These are phyloP conservation scores for Tolypocladium nubicola DNA, from an alignment of 2,329 filamentous ascomycete species.

Conservation along the genomic window DNA sequence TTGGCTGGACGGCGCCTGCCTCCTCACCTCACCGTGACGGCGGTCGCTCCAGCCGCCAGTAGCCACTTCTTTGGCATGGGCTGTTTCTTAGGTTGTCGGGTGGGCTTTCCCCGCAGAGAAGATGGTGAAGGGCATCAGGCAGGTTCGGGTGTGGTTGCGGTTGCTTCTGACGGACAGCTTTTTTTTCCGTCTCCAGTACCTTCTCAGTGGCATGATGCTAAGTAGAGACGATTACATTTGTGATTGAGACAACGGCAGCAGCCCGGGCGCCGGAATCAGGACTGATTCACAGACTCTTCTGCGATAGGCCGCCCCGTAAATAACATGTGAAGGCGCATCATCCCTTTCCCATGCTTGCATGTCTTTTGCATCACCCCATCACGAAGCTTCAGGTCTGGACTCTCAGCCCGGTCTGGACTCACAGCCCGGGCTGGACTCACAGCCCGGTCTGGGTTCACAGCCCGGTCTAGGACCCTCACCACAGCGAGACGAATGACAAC, in stretches of 20 bases:
- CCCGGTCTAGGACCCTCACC: background rate
- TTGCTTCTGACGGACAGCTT: background rate
- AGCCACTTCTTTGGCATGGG: background rate
- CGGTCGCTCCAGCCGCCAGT: background rate
- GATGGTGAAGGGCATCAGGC: background rate
- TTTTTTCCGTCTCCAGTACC: background rate
- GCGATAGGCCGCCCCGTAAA: background rate
- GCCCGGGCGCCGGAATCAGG: background rate
- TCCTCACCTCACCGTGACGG: slow-evolving; percentile 4
- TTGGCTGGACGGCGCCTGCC: slow-evolving; percentile 8
- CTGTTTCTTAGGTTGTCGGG: background rate
- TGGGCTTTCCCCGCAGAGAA: background rate
- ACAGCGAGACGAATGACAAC: background rate
- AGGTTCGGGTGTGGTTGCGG: background rate
- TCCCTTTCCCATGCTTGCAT: background rate
- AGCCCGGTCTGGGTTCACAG: background rate
- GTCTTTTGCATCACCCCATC: background rate
- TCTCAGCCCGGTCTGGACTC: background rate
- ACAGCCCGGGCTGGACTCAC: too few relatives aligned
- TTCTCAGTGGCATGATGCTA: background rate
- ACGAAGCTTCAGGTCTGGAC: background rate
- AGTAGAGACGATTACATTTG: background rate
- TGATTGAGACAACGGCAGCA: background rate
- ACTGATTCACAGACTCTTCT: background rate
- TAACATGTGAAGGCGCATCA: background rate